Evolutionary conservation across 805 yeast species (phyloP), one percentile per base, ranked within the genome.

Genomic region (Debaryomyces tyrocola): DNA sequence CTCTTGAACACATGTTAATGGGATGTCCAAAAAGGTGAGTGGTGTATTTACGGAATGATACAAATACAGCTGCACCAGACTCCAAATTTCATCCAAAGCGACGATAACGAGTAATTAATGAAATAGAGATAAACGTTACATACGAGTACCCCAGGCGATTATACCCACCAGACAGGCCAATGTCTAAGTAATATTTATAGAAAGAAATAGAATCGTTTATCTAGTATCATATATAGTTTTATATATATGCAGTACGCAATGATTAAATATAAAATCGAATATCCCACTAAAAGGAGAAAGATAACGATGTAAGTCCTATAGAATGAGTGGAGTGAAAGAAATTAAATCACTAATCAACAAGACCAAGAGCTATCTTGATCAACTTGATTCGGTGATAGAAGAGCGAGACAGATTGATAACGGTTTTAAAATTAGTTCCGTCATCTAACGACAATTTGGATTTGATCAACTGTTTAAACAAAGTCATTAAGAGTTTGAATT

Each of bases 371-470:
- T 57, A 56, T 28, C 42, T 69, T n/a, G 64, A 56, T 28, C 66
- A 62, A 50, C 54, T 73, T 12, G 62, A 55, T 14, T 55, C 62
- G 14, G 50, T 53, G 2, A 45, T 67, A 3, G 74, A 70, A 33
- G 77, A 72, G 47, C 53, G 77, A 17, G 54, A 56, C 9, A 51
- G 66, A 14, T 59, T 69, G 36, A 46, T 66, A 4, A 45, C 48
- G 5, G 56, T 62, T 12, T 60, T 73, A 33, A 53, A 61, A 28
- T 61, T 72, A 29, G 56, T 67, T 20, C 78, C 78, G 3, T 68
- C 74, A 6, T 46, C 64, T 11, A 63, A 69, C 36, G 77, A 73
- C 47, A 70, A 68, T 45, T 59, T 58, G 51, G 77, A 70, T 38
- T 45, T 73, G 20, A 60, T 68, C 28, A 60, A 52, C 36, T 54